Evolutionary conservation across 2,329 filamentous ascomycete genomes (phyloP).

Genomic region (Nothophaeocryptopus gaeumannii): DNA sequence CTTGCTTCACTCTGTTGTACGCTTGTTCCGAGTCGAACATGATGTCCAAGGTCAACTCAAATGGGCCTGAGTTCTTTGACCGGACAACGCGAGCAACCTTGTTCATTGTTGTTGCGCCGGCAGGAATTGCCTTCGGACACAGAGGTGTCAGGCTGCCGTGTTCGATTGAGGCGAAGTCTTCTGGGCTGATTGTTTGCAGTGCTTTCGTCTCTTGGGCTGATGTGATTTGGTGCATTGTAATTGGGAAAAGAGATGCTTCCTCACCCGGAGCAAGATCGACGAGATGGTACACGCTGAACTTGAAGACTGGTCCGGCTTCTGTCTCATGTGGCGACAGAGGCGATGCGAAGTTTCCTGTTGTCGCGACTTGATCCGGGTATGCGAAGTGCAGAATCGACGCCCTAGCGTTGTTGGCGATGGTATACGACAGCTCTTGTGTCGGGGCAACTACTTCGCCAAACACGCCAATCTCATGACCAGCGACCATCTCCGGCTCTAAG

Average conservation of each 20-base stretch:
- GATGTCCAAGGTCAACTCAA: slow-evolving; percentile 53
- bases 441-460: slow-evolving; percentile 2
- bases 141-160: not conserved
- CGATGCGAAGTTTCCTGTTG: slow-evolving; percentile 4
- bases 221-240: not conserved
- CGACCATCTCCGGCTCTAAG: not conserved
- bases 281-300: slow-evolving; percentile 7
- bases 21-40: slow-evolving; percentile 42
- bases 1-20: slow-evolving; percentile 13
- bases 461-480: slow-evolving; percentile 5
- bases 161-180: too few relatives aligned
- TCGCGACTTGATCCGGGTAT: slow-evolving; percentile 1
- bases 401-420: slow-evolving; percentile 4
- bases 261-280: slow-evolving; percentile 1
- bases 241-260: slow-evolving; percentile 1
- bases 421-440: slow-evolving; percentile 1
- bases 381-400: not conserved
- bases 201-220: too few relatives aligned
- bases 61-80: slow-evolving; percentile 54
- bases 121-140: not conserved
- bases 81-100: slow-evolving; percentile 35
- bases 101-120: not conserved
- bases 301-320: slow-evolving; percentile 6
- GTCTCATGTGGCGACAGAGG: slow-evolving; percentile 3
- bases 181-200: too few relatives aligned